Evolutionary conservation across 768 basidiomycete genomes (phyloP).

Genomic region (Xerocomellus amylosporus): DNA sequence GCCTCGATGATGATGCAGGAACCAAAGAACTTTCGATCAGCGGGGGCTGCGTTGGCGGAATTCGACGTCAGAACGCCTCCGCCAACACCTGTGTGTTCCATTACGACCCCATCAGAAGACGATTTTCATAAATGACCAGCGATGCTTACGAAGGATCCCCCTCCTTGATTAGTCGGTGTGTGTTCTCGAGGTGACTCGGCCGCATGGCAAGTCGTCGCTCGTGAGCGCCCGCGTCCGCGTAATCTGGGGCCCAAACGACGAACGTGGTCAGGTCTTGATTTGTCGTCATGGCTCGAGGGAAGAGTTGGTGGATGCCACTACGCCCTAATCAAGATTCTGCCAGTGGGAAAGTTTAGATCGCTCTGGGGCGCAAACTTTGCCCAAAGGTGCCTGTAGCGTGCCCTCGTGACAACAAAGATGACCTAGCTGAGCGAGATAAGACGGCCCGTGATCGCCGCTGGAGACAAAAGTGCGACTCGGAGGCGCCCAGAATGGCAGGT

Average conservation of each 20-base stretch:
- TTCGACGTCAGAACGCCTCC: constrained; percentile 57
- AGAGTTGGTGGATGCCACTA: not conserved
- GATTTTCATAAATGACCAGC: not conserved
- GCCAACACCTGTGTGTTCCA: constrained; percentile 43
- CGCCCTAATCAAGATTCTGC: not conserved
- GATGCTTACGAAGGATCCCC: constrained; percentile 52
- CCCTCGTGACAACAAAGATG: not conserved
- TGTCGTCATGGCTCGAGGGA: constrained; percentile 18
- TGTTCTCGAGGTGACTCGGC: constrained; percentile 45
- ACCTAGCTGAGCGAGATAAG: not conserved
- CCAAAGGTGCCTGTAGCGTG: not conserved
- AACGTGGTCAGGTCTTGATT: constrained; percentile 33
- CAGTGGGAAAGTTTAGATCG: not conserved
- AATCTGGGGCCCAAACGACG: constrained; percentile 67
- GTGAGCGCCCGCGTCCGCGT: constrained; percentile 52
- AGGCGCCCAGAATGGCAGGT: constrained; percentile 9
- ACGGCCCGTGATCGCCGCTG: constrained; percentile 2
- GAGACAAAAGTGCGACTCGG: not conserved
- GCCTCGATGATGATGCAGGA: constrained; percentile 56
- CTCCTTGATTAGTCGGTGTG: constrained; percentile 33
- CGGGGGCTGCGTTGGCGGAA: constrained; percentile 44
- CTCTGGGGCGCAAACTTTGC: not conserved
- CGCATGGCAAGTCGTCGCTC: constrained; percentile 54
- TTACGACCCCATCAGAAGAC: constrained; percentile 10
- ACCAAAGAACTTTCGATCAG: constrained; percentile 56